Evolutionary conservation across 1,284 basidiomycete species (phyloP), one percentile per base, ranked within the genome.

Genomic region (Rhodotorula sp.): DNA sequence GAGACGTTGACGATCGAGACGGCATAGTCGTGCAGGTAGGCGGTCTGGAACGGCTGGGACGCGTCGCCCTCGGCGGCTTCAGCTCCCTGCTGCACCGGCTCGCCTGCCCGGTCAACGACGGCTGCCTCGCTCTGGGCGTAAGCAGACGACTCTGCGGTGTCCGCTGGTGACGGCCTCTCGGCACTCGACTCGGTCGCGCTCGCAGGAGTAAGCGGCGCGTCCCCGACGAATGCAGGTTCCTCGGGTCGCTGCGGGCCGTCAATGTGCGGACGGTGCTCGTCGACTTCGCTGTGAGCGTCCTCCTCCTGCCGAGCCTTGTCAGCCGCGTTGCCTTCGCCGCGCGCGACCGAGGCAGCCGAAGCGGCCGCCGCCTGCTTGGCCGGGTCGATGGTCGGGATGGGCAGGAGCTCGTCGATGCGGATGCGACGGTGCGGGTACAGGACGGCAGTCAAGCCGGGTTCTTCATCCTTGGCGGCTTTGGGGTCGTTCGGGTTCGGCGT

Each of bases 391-490:
- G 51, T 15, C 7, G 68, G 59, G 23, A 82, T 75, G 5, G 81
- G 80, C 39, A 85, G 80, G 49, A 99, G 85, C 67, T 96, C 91
- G 69, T 91, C 93, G 68, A 99, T 94, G 80, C 85, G 87, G 76
- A 99, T 97, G 66, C 96, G 86, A 68, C 97, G 86, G 81, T 98
- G 94, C 15, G 96, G 96, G 82, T 97, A 98, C 61, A 98, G 85
- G 16, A 98, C 95, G 31, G 93, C 94, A 3, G 95, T 98, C 48
- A 98, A 85, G 56, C 82, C 82, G 23, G 91, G 91, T 78, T 93
- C 91, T n/a, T 81, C 82, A 49, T 83, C 82, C 62, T 80, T 79
- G 66, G 80, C 74, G n/a, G 60, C 34, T 57, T 75, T 78, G 51
- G 71, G 75, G 48, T 67, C 72, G 54, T 81, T 80, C 66, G 80